Conservation (phyloP, 306 rosid genomes). For the Ceratonia siliqua region DNA sequence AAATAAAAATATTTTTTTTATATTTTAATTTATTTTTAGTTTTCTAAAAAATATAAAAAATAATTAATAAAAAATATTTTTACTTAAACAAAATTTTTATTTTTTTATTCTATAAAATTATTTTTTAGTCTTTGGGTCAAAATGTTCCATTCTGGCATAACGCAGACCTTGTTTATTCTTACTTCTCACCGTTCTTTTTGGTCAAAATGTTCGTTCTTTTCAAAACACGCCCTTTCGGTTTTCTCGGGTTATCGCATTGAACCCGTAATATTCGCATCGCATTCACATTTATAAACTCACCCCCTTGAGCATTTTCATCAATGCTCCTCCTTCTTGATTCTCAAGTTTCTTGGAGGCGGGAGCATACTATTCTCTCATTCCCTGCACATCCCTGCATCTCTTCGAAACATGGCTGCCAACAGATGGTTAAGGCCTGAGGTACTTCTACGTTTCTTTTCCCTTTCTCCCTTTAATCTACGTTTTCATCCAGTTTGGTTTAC, state of each 20-base stretch:
- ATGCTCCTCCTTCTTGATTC: not conserved
- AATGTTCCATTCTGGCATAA: too few relatives aligned
- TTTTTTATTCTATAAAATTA: too few relatives aligned
- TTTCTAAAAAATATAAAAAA: too few relatives aligned
- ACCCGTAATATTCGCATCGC: not conserved
- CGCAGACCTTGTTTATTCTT: too few relatives aligned
- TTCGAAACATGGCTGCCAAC: slow-evolving; percentile 30
- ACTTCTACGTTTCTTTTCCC: not conserved
- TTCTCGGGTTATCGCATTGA: not conserved
- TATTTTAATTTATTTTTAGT: too few relatives aligned
- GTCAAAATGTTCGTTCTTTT: too few relatives aligned
- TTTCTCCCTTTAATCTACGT: not conserved
- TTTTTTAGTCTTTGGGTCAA: too few relatives aligned
- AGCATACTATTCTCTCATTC: not conserved
- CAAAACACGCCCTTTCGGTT: too few relatives aligned
- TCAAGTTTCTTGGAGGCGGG: slow-evolving; percentile 3
- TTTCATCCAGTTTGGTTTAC: slow-evolving; percentile 13
- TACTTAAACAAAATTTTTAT: too few relatives aligned
- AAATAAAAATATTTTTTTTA: too few relatives aligned
- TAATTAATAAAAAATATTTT: too few relatives aligned
- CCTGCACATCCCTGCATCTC: not conserved
- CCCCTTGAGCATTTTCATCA: not conserved
- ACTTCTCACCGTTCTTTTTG: too few relatives aligned
- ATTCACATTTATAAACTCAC: not conserved
- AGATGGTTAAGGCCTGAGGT: slow-evolving; percentile 93